phyloP scores from a whole-genome alignment of 2,329 filamentous ascomycete genomes.

The Pseudofabraea citricarpa region DNA sequence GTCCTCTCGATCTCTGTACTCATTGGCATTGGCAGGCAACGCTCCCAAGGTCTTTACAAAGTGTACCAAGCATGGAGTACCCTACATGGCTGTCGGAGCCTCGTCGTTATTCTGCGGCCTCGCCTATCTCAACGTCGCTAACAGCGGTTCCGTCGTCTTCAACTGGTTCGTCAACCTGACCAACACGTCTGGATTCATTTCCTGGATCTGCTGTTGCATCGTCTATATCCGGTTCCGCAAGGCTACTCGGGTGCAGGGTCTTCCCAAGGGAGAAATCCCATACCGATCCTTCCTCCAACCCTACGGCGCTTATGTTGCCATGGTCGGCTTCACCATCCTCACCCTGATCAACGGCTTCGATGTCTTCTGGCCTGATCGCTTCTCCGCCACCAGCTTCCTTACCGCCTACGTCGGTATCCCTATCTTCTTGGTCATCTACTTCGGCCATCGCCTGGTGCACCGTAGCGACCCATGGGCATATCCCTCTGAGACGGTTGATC shows the following conservation, averaged over 20 bases:
- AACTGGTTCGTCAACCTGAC: slow-evolving; percentile 52
- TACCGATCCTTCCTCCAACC: slow-evolving; percentile 52
- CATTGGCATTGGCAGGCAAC: slow-evolving; percentile 46
- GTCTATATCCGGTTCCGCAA: slow-evolving; percentile 56
- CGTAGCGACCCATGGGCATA: slow-evolving; percentile 47
- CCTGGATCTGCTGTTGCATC: slow-evolving; percentile 48
- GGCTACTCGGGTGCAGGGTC: slow-evolving; percentile 37
- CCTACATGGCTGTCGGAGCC: slow-evolving; percentile 40
- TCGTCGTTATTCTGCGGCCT: slow-evolving; percentile 39
- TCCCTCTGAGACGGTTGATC: slow-evolving; percentile 43
- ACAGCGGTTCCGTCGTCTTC: slow-evolving; percentile 41
- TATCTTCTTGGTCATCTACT: slow-evolving; percentile 52
- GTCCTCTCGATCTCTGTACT: slow-evolving; percentile 46
- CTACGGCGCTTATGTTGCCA: slow-evolving; percentile 48
- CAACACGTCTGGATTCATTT: slow-evolving; percentile 47
- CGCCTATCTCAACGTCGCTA: slow-evolving; percentile 43
- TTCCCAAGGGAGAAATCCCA: slow-evolving; percentile 35
- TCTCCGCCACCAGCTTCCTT: slow-evolving; percentile 50
- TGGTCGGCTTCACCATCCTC: slow-evolving; percentile 45
- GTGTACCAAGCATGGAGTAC: slow-evolving; percentile 46
- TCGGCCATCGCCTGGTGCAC: slow-evolving; percentile 42
- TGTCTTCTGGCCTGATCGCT: slow-evolving; percentile 56
- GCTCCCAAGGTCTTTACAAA: slow-evolving; percentile 45
- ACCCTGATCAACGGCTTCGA: slow-evolving; percentile 59
- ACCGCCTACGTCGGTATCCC: slow-evolving; percentile 63